Percentiles rank a stretch among this genome's conserved stretches.
These are phyloP conservation scores for Hypoxylon sp. DNA, from an alignment of 2,329 filamentous ascomycete species.

Conservation along the genomic window DNA sequence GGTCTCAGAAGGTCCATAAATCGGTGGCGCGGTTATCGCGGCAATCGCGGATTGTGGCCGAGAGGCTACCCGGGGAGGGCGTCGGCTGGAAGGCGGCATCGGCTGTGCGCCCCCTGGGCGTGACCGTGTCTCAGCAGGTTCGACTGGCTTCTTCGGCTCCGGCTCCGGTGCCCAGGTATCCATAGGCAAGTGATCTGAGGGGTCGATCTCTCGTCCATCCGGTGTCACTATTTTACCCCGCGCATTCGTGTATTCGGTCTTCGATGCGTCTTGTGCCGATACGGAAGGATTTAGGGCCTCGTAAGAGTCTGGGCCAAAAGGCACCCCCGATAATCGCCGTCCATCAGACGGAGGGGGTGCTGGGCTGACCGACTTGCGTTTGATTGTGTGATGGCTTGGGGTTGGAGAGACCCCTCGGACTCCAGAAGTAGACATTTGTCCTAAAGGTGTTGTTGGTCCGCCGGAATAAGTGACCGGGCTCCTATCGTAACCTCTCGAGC, in stretches of 20 bases:
- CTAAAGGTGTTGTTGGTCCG: slow-evolving; percentile 41
- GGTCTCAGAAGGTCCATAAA: slow-evolving; percentile 47
- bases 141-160: slow-evolving; percentile 65
- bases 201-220: slow-evolving; percentile 81
- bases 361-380: slow-evolving; percentile 80
- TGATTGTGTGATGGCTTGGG: slow-evolving; percentile 65
- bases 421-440: slow-evolving; percentile 28
- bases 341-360: slow-evolving; percentile 64
- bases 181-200: slow-evolving; percentile 82
- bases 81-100: slow-evolving; percentile 62
- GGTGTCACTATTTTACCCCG: slow-evolving; percentile 79
- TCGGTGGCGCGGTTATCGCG: slow-evolving; percentile 53
- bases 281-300: slow-evolving; percentile 75
- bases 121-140: slow-evolving; percentile 48
- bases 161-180: slow-evolving; percentile 83
- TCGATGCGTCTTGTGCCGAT: slow-evolving; percentile 51
- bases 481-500: slow-evolving; percentile 49
- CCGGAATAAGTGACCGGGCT: slow-evolving; percentile 51
- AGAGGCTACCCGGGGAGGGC: slow-evolving; percentile 62
- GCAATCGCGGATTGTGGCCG: slow-evolving; percentile 63
- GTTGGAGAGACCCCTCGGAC: slow-evolving; percentile 56
- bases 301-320: slow-evolving; percentile 82
- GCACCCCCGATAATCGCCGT: slow-evolving; percentile 69
- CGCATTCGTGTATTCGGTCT: slow-evolving; percentile 61
- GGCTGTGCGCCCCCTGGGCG: slow-evolving; percentile 66